Evolutionary conservation across 208 protist species (phyloP).

Genomic region (Endotrypanum monterogeii): DNA sequence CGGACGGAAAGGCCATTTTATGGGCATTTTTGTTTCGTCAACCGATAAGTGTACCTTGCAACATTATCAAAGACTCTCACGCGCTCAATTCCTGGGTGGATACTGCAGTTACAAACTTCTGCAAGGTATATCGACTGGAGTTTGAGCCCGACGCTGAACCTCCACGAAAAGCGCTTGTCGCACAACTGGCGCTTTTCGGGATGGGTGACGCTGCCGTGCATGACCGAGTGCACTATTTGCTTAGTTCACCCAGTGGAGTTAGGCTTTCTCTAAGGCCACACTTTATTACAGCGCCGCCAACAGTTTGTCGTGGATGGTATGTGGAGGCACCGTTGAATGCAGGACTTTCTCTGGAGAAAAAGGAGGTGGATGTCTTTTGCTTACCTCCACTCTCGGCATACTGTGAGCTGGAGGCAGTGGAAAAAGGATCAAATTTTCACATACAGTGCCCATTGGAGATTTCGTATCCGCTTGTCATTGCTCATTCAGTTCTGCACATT

Average conservation of each 20-base stretch:
- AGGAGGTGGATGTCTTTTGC: constrained; percentile 56
- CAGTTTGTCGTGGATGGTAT: constrained; percentile 82
- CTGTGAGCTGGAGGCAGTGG: constrained; percentile 50
- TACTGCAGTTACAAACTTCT: constrained; percentile 42
- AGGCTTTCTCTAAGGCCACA: constrained; percentile 30
- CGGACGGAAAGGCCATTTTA: constrained; percentile 73
- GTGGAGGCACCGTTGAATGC: constrained; percentile 50
- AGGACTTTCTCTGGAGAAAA: constrained; percentile 38
- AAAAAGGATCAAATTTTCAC: constrained; percentile 27
- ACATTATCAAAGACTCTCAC: constrained; percentile 42
- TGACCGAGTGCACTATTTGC: constrained; percentile 50
- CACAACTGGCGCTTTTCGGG: constrained; percentile 51
- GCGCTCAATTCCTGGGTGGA: constrained; percentile 50
- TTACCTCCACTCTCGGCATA: constrained; percentile 51
- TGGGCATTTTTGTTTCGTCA: constrained; percentile 74
- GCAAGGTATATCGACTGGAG: constrained; percentile 36
- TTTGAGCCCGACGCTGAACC: constrained; percentile 32
- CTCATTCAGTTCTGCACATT: constrained; percentile 77
- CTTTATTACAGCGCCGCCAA: constrained; percentile 25
- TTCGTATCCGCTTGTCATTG: constrained; percentile 73
- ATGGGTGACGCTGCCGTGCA: constrained; percentile 27
- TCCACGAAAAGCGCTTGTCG: constrained; percentile 31
- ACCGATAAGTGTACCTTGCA: constrained; percentile 19
- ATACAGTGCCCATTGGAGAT: constrained; percentile 82
- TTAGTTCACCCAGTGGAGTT: constrained; percentile 43